Conservation (phyloP, 371 early-diverging fungal species). For the Mucor saturninus region DNA sequence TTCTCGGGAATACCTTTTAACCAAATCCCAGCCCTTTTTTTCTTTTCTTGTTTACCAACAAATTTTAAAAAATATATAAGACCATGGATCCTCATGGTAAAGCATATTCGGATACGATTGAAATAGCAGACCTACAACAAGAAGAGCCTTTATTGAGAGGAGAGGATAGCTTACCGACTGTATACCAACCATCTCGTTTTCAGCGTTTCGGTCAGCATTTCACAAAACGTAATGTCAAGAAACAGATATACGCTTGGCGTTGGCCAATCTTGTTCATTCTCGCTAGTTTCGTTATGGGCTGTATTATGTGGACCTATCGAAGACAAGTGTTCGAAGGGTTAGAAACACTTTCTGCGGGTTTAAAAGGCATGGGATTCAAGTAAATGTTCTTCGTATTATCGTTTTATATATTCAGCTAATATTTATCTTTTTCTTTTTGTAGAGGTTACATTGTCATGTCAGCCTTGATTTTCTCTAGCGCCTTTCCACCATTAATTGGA, state of each 20-base stretch:
- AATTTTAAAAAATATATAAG: no score
- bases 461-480: slow-evolving; percentile 54
- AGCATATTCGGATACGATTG: not conserved
- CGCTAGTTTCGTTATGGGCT: slow-evolving; percentile 11
- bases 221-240: slow-evolving; percentile 10
- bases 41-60: no score
- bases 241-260: slow-evolving; percentile 13
- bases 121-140: slow-evolving; percentile 4
- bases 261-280: slow-evolving; percentile 9
- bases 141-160: not conserved
- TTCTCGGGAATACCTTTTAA: not conserved
- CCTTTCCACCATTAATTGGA: slow-evolving; percentile 73
- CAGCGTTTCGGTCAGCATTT: slow-evolving; percentile 1
- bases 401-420: not conserved
- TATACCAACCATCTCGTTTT: slow-evolving; percentile 9
- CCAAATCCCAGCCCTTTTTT: not conserved
- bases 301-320: slow-evolving; percentile 36
- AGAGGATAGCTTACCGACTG: not conserved
- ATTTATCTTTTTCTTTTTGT: not conserved
- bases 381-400: slow-evolving; percentile 2
- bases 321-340: slow-evolving; percentile 38
- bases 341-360: slow-evolving; percentile 37
- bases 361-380: slow-evolving; percentile 44
- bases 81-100: not conserved
- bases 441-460: slow-evolving; percentile 52